Percentiles rank a stretch among this genome's conserved stretches.
Evolutionary conservation across 1,284 basidiomycete genomes (phyloP).

Genomic region (Vanrija humicola): DNA sequence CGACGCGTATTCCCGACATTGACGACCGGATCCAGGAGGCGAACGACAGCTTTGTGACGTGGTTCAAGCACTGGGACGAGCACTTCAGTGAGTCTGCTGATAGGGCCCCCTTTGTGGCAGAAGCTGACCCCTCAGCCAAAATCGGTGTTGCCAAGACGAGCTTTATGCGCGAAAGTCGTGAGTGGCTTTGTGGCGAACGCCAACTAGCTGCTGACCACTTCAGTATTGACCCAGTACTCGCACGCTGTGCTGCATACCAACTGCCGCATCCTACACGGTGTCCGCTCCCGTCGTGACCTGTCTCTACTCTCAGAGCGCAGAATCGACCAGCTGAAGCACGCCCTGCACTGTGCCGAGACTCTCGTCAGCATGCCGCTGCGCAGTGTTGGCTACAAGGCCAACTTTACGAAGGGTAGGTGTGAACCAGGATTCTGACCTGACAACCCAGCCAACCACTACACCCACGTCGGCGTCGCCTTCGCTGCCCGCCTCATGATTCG

Average conservation of each 20-base stretch:
- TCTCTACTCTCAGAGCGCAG: conserved; percentile 22
- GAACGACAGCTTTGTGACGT: conserved; percentile 33
- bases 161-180: conserved; percentile 14
- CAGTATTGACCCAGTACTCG: conserved; percentile 17
- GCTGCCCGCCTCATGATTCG: conserved; percentile 41
- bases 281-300: conserved; percentile 28
- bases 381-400: conserved; percentile 26
- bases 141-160: conserved; percentile 2
- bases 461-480: conserved; percentile 39
- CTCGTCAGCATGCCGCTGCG: conserved; percentile 26
- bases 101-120: no score
- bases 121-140: conserved; percentile 4
- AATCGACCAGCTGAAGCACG: conserved; percentile 20
- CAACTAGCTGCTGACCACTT: not conserved
- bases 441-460: conserved; percentile 25
- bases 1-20: conserved; percentile 30
- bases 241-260: conserved; percentile 29
- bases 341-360: conserved; percentile 25
- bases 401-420: conserved; percentile 16
- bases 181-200: not conserved
- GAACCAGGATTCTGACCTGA: not conserved
- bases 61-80: conserved; percentile 45
- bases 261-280: conserved; percentile 29
- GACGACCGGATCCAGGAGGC: conserved; percentile 38
- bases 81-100: conserved; percentile 23